Evolutionary conservation across 2,329 filamentous ascomycete genomes (phyloP).

Genomic region (Cryphonectria carpinicola): DNA sequence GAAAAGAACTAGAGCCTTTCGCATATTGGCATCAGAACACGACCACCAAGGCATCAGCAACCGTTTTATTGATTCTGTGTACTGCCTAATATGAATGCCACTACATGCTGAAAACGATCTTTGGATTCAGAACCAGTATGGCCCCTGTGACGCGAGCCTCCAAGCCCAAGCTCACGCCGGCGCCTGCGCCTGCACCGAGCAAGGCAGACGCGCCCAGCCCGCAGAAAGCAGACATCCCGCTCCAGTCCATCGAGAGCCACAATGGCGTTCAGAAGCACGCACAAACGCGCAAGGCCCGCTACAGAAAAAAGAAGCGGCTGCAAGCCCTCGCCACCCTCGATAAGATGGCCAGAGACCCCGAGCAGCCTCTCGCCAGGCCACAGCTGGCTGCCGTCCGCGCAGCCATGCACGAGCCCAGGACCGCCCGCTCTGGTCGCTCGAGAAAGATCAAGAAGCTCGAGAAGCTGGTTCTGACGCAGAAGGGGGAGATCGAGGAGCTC

Average conservation of each 20-base stretch:
- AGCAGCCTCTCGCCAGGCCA: background rate
- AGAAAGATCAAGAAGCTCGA: background rate
- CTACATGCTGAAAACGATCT: background rate
- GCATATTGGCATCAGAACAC: background rate
- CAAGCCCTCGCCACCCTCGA: background rate
- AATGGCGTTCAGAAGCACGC: background rate
- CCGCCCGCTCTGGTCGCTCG: background rate
- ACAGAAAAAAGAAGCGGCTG: slow-evolving; percentile 15
- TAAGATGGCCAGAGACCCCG: background rate
- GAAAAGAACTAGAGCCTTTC: background rate
- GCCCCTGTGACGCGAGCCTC: slow-evolving; percentile 15
- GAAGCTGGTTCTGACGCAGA: slow-evolving; percentile 4
- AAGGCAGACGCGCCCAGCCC: background rate
- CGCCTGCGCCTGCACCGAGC: background rate
- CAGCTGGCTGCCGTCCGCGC: background rate
- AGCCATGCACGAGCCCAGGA: background rate
- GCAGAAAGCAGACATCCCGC: background rate
- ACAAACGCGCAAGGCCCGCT: slow-evolving; percentile 2
- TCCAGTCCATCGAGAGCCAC: slow-evolving; percentile 2
- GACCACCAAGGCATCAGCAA: background rate
- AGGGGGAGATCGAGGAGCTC: background rate
- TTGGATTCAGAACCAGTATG: slow-evolving; percentile 7
- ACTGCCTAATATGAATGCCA: too few species aligned
- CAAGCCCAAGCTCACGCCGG: slow-evolving; percentile 14
- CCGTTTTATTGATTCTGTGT: background rate